Conservation (phyloP, 139 green algal genomes). For the Picochlorum sp. region DNA sequence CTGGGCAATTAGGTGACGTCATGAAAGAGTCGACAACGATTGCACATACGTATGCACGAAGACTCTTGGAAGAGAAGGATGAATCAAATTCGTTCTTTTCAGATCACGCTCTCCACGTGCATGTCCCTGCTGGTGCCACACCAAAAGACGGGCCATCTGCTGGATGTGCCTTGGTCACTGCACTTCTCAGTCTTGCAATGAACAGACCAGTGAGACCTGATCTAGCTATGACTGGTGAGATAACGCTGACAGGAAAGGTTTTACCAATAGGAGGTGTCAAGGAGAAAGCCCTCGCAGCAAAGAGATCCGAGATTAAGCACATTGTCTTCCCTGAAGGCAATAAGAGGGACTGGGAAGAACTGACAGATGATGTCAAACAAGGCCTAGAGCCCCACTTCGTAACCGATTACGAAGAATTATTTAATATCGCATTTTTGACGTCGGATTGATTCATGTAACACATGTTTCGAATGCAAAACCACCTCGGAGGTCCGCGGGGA, state of each 20-base stretch:
- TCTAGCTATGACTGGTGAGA: conserved; percentile 91
- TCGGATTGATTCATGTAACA: too few species aligned
- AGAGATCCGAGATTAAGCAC: conserved; percentile 51
- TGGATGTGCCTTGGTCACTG: conserved; percentile 86
- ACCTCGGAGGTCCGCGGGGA: too few species aligned
- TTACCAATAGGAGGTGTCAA: conserved; percentile 90
- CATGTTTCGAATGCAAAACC: too few species aligned
- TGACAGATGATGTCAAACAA: conserved; percentile 69
- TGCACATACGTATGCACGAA: conserved; percentile 80
- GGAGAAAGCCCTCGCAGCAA: conserved; percentile 85
- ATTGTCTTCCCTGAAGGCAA: conserved; percentile 89
- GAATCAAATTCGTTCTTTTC: conserved; percentile 42
- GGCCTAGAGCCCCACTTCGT: conserved; percentile 83
- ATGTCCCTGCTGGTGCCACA: conserved; percentile 86
- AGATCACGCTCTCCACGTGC: conserved; percentile 72
- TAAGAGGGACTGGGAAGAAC: conserved; percentile 83
- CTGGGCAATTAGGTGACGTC: conserved; percentile 89
- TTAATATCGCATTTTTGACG: conserved; percentile 53
- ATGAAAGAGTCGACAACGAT: conserved; percentile 91
- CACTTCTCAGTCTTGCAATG: conserved; percentile 83
- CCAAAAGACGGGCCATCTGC: conserved; percentile 91
- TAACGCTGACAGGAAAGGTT: conserved; percentile 89
- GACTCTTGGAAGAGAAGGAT: conserved; percentile 30
- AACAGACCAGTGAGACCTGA: conserved; percentile 53
- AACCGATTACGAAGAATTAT: conserved; percentile 77